Evolutionary conservation across 2,329 filamentous ascomycete genomes (phyloP), one percentile per base, ranked within the genome.

Genomic region (Aphanocladium album): DNA sequence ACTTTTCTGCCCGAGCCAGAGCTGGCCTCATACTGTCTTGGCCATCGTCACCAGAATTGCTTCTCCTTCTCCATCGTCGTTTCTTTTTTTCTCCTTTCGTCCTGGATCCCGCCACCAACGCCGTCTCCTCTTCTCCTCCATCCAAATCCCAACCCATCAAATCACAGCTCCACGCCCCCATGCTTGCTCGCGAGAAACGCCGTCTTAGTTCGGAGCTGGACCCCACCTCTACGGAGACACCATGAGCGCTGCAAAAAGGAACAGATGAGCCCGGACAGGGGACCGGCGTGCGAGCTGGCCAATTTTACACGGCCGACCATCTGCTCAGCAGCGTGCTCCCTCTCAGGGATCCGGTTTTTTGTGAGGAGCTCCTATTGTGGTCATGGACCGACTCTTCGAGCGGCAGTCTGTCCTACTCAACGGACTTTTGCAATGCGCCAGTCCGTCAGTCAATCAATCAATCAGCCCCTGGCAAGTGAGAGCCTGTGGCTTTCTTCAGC

Each of bases 131-230:
- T 27, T 50, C 17, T 57, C 41, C 33, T 35, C 11, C 35, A 45
- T 21, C n/a, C 5, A 11, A 41, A 6, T 21, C 43, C 43, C 33
- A 53, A 41, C 19, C 51, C 56, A 51, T 52, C 47, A 51, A 59
- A 59, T 45, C 56, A 59, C 25, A 59, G 47, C 25, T 45, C 57
- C 45, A 51, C 46, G 51, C 51, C 51, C 37, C 51, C 37, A 30
- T 54, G 16, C 35, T 21, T 33, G 33, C 37, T 41, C 37, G 46
- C 37, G 35, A 59, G 49, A 37, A 53, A 53, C 37, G 57, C 57
- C 57, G 47, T 50, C 57, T 46, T 52, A 52, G 57, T 46, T 53
- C 30, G 57, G 47, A 37, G 45, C 27, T 19, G 47, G 23, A 47
- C 30, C 30, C 57, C 47, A 52, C 57, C 39, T 7, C 17, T 33